A percentile compares a stretch with the other conserved stretches of the same genome.
Conservation (phyloP, 1,284 basidiomycete species). For the Bondarzewia mesenterica region DNA sequence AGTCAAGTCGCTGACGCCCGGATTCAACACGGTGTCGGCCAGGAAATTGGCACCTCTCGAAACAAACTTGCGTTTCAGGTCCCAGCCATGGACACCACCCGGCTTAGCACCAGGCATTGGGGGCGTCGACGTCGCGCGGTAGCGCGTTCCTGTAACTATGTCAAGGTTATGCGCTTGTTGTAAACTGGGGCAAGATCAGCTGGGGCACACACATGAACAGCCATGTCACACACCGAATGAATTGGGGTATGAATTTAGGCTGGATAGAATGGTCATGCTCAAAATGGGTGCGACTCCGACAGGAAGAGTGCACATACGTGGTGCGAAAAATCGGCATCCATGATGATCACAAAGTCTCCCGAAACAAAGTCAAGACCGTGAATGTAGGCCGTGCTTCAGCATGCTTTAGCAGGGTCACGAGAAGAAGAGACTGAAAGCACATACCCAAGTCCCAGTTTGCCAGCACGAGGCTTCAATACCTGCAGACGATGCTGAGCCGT, state of each 20-base stretch:
- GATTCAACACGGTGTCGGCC: slow-evolving; percentile 73
- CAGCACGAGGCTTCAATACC: slow-evolving; percentile 78
- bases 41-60: slow-evolving; percentile 83
- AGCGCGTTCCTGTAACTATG: slow-evolving; percentile 91
- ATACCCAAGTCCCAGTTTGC: slow-evolving; percentile 84
- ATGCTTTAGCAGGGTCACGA: slow-evolving; percentile 1
- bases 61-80: slow-evolving; percentile 80
- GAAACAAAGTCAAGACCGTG: slow-evolving; percentile 83
- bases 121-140: slow-evolving; percentile 52
- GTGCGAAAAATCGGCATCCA: slow-evolving; percentile 95
- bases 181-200: slow-evolving; percentile 34
- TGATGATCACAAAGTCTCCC: slow-evolving; percentile 93
- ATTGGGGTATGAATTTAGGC: slow-evolving; percentile 88
- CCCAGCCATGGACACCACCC: slow-evolving; percentile 87
- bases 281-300: not conserved
- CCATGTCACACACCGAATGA: slow-evolving; percentile 55
- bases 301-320: slow-evolving; percentile 50
- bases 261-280: slow-evolving; percentile 19
- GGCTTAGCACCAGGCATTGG: slow-evolving; percentile 42
- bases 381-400: slow-evolving; percentile 78
- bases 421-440: slow-evolving; percentile 9
- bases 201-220: too few species aligned
- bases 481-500: slow-evolving; percentile 20
- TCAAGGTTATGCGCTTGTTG: slow-evolving; percentile 79
- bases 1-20: slow-evolving; percentile 82